Evolutionary conservation across 1,284 basidiomycete species (phyloP), one percentile per base, ranked within the genome.

Genomic region (Cryptococcus sp.): DNA sequence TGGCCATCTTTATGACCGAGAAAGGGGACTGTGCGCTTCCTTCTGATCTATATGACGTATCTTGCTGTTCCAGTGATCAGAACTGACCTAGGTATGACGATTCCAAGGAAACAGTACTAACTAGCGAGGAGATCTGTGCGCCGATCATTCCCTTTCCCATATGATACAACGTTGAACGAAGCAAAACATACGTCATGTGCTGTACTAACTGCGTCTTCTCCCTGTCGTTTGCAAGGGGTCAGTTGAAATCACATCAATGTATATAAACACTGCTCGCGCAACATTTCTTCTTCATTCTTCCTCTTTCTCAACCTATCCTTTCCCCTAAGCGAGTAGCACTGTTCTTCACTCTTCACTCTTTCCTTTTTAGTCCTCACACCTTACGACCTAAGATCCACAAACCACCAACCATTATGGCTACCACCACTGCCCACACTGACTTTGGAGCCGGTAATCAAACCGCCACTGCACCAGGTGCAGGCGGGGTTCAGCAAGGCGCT

Each of bases 221-320:
- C 8, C 29, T 34, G 29, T 10, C 8, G 29, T 7, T 10, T 34
- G 29, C 29, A 34, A 29, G 29, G 29, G 8, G 13, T 34, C 26
- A 34, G 29, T 34, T 10, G 29, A 34, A 34, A 34, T n/a, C 29
- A 5, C 29, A 34, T 10, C 43, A 46, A 46, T 53, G 34, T 10
- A 50, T 34, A 17, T n/a, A 39, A 46, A 7, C 6, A 15, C 23
- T 15, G n/a, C 15, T 23, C 25, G n/a, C n/a, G n/a, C 23, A 40
- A 40, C n/a, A 25, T 37, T 54, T 47, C 45, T 19, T 54, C 29
- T 22, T 44, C 39, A 7, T 34, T 49, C 44, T 43, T 44, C 45
- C 38, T 43, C 43, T 52, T 39, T 40, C 22, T n/a, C n/a, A n/a
- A n/a, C n/a, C 43, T 43, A 50, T 52, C 46, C 38, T 49, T 26